Evolutionary conservation across 2,329 filamentous ascomycete species (phyloP).

Genomic region (Hypoxylon sp.): DNA sequence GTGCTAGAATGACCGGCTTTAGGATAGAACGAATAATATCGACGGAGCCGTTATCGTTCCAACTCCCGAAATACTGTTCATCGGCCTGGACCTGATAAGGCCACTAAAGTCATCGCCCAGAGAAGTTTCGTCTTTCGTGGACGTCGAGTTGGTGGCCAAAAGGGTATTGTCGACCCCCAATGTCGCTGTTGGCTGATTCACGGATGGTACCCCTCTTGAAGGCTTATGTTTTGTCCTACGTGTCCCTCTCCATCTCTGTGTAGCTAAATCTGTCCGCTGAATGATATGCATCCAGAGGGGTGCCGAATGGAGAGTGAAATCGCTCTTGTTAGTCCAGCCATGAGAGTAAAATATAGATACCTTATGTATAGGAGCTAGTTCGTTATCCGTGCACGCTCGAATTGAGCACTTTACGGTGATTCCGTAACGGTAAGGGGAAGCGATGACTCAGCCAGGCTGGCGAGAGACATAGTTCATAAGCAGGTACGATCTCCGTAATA

Average conservation of each 20-base stretch:
- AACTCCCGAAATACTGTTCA: neutral
- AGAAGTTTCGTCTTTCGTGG: neutral
- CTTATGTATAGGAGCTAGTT: too few relatives aligned
- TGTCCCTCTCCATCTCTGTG: neutral
- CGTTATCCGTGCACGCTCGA: too few relatives aligned
- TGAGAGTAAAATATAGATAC: too few relatives aligned
- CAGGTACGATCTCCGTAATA: neutral
- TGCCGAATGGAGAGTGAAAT: too few relatives aligned
- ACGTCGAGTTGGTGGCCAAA: neutral
- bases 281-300: neutral
- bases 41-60: neutral
- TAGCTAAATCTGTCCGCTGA: neutral
- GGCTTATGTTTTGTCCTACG: neutral
- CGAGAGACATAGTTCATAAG: neutral
- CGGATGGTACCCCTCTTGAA: neutral
- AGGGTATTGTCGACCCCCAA: neutral
- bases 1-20: neutral
- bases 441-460: neutral
- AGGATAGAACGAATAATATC: neutral
- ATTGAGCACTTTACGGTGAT: too few relatives aligned
- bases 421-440: neutral
- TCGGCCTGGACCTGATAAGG: neutral
- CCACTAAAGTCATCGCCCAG: neutral
- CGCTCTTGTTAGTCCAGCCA: too few relatives aligned
- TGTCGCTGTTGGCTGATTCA: neutral